phyloP scores from a whole-genome alignment of 2,329 filamentous ascomycete species.

The Aureobasidium sp. region DNA sequence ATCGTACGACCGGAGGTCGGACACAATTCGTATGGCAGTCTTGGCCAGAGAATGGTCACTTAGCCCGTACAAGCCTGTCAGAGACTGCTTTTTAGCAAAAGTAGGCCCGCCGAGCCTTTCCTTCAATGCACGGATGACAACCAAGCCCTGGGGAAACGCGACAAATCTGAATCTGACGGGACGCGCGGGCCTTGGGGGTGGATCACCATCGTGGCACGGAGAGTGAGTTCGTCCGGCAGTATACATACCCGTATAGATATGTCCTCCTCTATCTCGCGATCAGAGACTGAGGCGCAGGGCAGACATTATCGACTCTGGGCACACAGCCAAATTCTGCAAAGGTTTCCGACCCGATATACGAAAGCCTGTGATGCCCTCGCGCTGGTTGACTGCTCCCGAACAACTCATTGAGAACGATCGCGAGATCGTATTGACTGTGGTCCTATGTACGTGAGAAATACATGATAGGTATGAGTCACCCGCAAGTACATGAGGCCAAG shows the following conservation, averaged over 20 bases:
- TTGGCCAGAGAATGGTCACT: neutral
- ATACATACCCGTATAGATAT: neutral
- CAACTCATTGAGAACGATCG: neutral
- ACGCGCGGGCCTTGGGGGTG: neutral
- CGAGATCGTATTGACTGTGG: too few relatives aligned
- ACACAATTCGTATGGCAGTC: neutral
- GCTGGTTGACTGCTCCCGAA: too few relatives aligned
- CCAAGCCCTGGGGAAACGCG: neutral
- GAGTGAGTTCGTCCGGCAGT: neutral
- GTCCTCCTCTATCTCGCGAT: neutral
- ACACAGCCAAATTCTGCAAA: neutral
- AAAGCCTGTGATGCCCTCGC: too few relatives aligned
- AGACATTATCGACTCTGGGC: neutral
- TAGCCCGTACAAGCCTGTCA: neutral
- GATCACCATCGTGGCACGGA: neutral
- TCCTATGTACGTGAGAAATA: too few relatives aligned
- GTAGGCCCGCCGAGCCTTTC: neutral
- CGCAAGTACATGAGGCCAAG: too few relatives aligned
- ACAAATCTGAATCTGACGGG: neutral
- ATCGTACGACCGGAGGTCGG: slow-evolving; percentile 11
- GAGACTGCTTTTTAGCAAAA: neutral
- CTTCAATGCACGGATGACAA: slow-evolving; percentile 7
- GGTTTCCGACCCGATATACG: neutral
- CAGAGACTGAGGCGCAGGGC: neutral
- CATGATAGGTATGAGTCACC: too few relatives aligned